Conservation (phyloP, 768 basidiomycete genomes). For the Ramaria sp. region DNA sequence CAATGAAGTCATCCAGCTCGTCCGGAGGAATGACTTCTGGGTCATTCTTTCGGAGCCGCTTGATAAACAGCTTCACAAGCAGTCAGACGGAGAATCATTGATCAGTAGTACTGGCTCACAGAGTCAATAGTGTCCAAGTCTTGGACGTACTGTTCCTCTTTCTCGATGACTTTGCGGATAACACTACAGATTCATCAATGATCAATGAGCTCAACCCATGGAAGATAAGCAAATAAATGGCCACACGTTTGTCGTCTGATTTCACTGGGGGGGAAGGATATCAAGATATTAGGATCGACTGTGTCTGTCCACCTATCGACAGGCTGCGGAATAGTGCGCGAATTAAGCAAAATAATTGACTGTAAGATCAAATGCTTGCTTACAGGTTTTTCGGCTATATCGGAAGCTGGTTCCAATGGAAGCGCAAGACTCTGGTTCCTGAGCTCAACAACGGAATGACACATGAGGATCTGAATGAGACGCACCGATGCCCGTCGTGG, state of each 20-base stretch:
- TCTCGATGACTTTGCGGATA: conserved; percentile 80
- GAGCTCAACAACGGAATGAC: conserved; percentile 17
- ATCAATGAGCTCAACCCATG: neutral
- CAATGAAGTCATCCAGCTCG: conserved; percentile 73
- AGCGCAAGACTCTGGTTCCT: neutral
- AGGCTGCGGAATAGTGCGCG: conserved; percentile 15
- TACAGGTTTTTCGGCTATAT: conserved; percentile 1
- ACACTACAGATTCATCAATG: conserved; percentile 25
- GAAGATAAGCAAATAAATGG: neutral
- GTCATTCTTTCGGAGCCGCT: conserved; percentile 36
- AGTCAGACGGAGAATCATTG: neutral
- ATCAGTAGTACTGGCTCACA: conserved; percentile 26
- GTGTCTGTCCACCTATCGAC: conserved; percentile 40
- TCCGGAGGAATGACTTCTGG: conserved; percentile 39
- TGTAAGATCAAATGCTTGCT: neutral
- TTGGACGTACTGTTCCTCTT: conserved; percentile 82
- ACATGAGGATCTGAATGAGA: neutral
- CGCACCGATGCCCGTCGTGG: conserved; percentile 47
- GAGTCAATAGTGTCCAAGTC: conserved; percentile 80
- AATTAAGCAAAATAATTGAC: neutral
- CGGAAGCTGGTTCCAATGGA: neutral
- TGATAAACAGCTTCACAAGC: conserved; percentile 23
- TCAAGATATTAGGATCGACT: conserved; percentile 38
- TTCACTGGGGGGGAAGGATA: conserved; percentile 62
- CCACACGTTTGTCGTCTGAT: conserved; percentile 66